phyloP scores from a whole-genome alignment of 2,329 filamentous ascomycete species.

The Apiospora aurea region DNA sequence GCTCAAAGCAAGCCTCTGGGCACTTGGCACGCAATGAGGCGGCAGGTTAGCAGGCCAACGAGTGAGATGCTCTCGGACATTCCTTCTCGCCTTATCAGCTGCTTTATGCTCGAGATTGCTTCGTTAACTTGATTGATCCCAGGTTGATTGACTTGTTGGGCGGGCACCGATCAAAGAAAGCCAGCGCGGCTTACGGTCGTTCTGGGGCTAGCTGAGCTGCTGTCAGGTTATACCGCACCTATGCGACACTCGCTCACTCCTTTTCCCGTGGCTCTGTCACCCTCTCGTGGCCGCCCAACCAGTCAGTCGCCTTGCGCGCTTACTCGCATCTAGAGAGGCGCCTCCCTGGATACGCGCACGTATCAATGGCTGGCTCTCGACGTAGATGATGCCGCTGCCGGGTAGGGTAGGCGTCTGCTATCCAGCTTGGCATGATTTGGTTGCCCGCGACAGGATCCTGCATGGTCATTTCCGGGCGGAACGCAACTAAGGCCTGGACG shows the following conservation, averaged over 20 bases:
- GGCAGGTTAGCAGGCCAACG: not conserved
- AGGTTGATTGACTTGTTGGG: conserved; percentile 1
- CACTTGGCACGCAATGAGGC: conserved; percentile 7
- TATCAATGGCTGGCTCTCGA: not conserved
- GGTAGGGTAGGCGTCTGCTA: not conserved
- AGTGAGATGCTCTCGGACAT: not conserved
- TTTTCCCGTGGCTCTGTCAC: not conserved
- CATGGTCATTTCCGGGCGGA: conserved; percentile 18
- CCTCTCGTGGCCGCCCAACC: not conserved
- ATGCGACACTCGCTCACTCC: not conserved
- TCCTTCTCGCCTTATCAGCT: conserved; percentile 8
- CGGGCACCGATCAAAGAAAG: not conserved
- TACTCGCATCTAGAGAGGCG: conserved; percentile 10
- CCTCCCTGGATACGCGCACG: conserved; percentile 2
- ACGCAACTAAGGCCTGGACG: not conserved
- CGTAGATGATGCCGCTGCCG: conserved; percentile 7
- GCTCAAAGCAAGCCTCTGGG: not conserved
- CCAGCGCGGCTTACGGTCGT: not conserved
- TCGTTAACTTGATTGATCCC: conserved; percentile 11
- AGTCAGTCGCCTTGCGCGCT: conserved; percentile 1
- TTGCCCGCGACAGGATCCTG: not conserved
- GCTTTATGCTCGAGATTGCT: conserved; percentile 8
- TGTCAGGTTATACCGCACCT: not conserved
- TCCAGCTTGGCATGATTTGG: not conserved
- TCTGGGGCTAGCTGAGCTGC: not conserved